Evolutionary conservation across 2,329 filamentous ascomycete genomes (phyloP), one percentile per base, ranked within the genome.

Genomic region (Neophaeococcomyces aloes): DNA sequence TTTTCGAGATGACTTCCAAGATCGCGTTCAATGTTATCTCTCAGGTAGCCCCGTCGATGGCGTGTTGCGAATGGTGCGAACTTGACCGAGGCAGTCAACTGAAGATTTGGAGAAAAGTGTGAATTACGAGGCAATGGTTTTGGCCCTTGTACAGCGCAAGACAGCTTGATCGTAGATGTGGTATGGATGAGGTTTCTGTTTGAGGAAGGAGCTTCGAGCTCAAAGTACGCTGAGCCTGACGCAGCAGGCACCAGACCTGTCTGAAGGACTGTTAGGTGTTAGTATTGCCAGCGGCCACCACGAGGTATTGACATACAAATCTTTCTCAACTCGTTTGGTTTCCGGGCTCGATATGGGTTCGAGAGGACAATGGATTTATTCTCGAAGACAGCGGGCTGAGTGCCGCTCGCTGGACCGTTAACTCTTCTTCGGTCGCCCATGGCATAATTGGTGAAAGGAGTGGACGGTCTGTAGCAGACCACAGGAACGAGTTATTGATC

Each of bases 21-120:
- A 59, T 98, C 91, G 39, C 88, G 77, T 66, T 98, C 91, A 49
- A 75, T 81, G 13, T 81, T 73, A 61, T 96, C 89, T 36, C 88
- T 79, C 17, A 94, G 69, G 60, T 95, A 94, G 10, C 88, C 86
- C 60, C 84, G 77, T 47, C 91, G 75, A 56, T 82, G 76, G 46
- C 83, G 76, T 4, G 86, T 86, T 2, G 91, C 89, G 60, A 98
- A 98, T 0, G 91, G 88, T 1, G 91, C 88, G 61, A 94, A 96
- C 66, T 96, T 98, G 59, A 98, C 83, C 55, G 94, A 86, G 2
- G 89, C 93, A 11, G 84, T 86, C 40, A 98, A 75, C 34, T 95
- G 81, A 51, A 96, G 78, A 56, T 94, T 88, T 7, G 91, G 86
- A 41, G 86, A 91, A 67, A 95, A 98, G 1, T 86, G 82, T 21